A percentile compares a stretch with the other conserved stretches of the same genome.
phyloP scores from a whole-genome alignment of 2,329 filamentous ascomycete genomes.

The Sclerotinia trifoliorum region DNA sequence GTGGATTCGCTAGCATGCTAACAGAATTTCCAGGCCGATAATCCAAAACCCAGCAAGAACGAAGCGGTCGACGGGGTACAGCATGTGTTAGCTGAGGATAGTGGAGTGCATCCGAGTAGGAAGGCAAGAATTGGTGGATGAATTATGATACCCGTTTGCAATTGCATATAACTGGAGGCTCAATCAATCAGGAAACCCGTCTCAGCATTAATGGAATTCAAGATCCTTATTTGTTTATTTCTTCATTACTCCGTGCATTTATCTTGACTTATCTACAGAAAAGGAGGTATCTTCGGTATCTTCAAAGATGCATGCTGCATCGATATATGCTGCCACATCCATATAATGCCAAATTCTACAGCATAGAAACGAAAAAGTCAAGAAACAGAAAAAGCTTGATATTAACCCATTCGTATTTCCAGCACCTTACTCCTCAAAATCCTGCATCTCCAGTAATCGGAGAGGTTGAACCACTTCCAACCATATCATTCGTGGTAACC shows the following conservation, averaged over 20 bases:
- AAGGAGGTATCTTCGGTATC: conserved; percentile 28
- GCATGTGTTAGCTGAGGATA: conserved; percentile 33
- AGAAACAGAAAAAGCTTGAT: conserved; percentile 21
- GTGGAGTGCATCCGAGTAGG: conserved; percentile 37
- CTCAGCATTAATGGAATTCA: conserved; percentile 8
- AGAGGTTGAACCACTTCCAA: conserved; percentile 5
- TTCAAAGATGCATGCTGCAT: conserved; percentile 14
- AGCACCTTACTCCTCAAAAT: conserved; percentile 13
- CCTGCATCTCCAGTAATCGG: background rate
- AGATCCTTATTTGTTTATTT: conserved; percentile 20
- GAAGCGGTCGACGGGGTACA: conserved; percentile 32
- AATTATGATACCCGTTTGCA: background rate
- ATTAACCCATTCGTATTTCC: conserved; percentile 18
- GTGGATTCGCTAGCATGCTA: background rate
- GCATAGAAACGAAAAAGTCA: conserved; percentile 16
- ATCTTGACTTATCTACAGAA: conserved; percentile 33
- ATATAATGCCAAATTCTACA: conserved; percentile 20
- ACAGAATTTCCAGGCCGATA: conserved; percentile 9
- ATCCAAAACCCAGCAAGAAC: conserved; percentile 4
- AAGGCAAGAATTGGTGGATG: conserved; percentile 31
- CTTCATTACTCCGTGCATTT: conserved; percentile 28
- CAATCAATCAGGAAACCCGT: background rate
- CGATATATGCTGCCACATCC: conserved; percentile 12
- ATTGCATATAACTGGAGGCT: background rate
- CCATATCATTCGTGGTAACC: background rate